A percentile compares a stretch with the other conserved stretches of the same genome.
Evolutionary conservation across 2,329 filamentous ascomycete genomes (phyloP).

Genomic region (Penicillium sp.): DNA sequence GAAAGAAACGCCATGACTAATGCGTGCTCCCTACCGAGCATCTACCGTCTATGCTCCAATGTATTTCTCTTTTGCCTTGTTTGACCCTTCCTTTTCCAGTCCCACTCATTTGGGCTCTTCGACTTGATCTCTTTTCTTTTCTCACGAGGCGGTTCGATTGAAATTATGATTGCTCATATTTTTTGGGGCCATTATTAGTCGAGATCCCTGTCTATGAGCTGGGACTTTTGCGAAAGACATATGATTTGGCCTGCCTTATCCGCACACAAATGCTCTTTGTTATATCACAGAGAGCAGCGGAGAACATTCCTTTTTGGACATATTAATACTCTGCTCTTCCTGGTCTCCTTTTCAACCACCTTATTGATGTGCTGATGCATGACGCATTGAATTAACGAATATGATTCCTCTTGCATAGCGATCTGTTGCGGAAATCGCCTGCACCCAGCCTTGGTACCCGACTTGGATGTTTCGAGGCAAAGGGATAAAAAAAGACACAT

Average conservation of each 20-base stretch:
- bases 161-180: conserved; percentile 21
- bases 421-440: conserved; percentile 13
- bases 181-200: conserved; percentile 14
- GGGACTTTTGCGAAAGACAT: conserved; percentile 19
- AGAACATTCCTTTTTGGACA: conserved; percentile 18
- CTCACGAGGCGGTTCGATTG: conserved; percentile 13
- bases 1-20: conserved; percentile 22
- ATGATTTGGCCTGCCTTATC: conserved; percentile 19
- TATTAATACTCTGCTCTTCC: conserved; percentile 18
- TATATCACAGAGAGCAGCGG: background rate
- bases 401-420: conserved; percentile 21
- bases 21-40: conserved; percentile 16
- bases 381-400: conserved; percentile 23
- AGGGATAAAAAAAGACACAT: conserved; percentile 11
- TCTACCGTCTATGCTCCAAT: conserved; percentile 5
- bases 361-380: conserved; percentile 16
- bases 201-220: conserved; percentile 10
- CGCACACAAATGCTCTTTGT: conserved; percentile 5
- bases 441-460: conserved; percentile 1
- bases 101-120: conserved; percentile 3
- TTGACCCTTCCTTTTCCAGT: background rate
- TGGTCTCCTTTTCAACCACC: conserved; percentile 6
- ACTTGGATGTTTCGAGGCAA: conserved; percentile 12
- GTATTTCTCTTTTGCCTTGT: conserved; percentile 5
- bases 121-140: conserved; percentile 9